Base-by-base conservation (phyloP, 176 grass and related monocot genomes). In the Otatea glauca region DNA sequence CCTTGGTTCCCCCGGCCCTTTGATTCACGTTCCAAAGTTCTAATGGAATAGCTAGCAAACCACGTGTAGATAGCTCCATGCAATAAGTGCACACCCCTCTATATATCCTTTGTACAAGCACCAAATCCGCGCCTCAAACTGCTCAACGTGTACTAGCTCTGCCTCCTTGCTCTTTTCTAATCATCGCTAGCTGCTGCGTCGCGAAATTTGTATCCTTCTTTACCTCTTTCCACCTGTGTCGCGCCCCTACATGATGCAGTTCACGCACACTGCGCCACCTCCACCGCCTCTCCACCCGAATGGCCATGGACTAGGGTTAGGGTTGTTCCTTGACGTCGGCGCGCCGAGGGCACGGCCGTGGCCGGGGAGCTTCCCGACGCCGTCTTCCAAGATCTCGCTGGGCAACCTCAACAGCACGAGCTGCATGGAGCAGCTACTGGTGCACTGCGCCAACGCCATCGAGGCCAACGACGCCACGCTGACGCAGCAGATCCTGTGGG, bases 371-470 rank as follows among this genome's bases (percentile, higher is more conserved):
- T 91, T 86, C 62, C 78, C 79, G 3, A 70, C 89, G 17, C 78
- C 92, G 43, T 49, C 43, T 12, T 66, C 84, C 29, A 95, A 92
- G 86, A 79, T 87, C 75, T 87, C 93, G 9, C 83, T 95, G 7
- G 93, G 93, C 47, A 93, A 94, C 76, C 85, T 96, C 75, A 94
- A 84, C 84, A 89, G 74, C 25, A 77, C 92, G 9, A 69, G 88
- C 74, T 92, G 97, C 91, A 99, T 99, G 93, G 97, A 99, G 91
- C 93, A 99, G 78, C 92, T 99, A 21, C 93, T 99, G 51, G 93
- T 92, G 74, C 93, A 99, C 92, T 99, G 97, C 85, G 97, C 97
- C 83, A 96, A 88, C 82, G 93, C 97, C 71, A 92, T 99, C 79
- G 97, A 99, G 86, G 81, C 86, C 54, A 99, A 99, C 81, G 97